Evolutionary conservation across 1,139 yeast genomes (phyloP).

Genomic region (Yueomyces sp.): DNA sequence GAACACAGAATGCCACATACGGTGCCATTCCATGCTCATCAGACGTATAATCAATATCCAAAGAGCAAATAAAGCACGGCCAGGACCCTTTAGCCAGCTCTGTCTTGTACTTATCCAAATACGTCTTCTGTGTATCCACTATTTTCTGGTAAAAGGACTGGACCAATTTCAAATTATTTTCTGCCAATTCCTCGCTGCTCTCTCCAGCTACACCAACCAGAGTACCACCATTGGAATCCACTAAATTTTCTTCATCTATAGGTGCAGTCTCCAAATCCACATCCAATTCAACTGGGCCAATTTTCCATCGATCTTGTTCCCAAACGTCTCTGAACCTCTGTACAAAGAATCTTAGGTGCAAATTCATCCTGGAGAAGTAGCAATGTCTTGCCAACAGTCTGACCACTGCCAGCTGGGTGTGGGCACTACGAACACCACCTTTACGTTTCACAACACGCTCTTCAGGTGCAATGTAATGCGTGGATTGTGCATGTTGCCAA

Average conservation of each 20-base stretch:
- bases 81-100: slow-evolving; percentile 16
- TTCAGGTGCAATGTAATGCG: slow-evolving; percentile 41
- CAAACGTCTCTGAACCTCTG: slow-evolving; percentile 21
- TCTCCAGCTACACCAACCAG: too few species aligned
- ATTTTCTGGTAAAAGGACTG: slow-evolving; percentile 12
- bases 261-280: background rate
- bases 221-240: too few species aligned
- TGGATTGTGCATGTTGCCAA: slow-evolving; percentile 59
- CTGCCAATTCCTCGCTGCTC: slow-evolving; percentile 6
- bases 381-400: slow-evolving; percentile 32
- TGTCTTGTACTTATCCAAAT: slow-evolving; percentile 15
- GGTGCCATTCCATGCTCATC: slow-evolving; percentile 16
- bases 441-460: slow-evolving; percentile 22
- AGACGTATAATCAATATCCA: slow-evolving; percentile 26
- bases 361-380: slow-evolving; percentile 32
- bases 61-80: slow-evolving; percentile 25
- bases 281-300: slow-evolving; percentile 4
- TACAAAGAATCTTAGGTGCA: slow-evolving; percentile 32
- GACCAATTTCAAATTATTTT: slow-evolving; percentile 13
- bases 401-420: slow-evolving; percentile 39
- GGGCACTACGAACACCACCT: slow-evolving; percentile 30
- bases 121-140: slow-evolving; percentile 6
- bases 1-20: slow-evolving; percentile 29
- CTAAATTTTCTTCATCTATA: too few species aligned
- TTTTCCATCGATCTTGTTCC: slow-evolving; percentile 14